phyloP scores from a whole-genome alignment of 23 red algal species.

The Gracilaria vermiculophylla region DNA sequence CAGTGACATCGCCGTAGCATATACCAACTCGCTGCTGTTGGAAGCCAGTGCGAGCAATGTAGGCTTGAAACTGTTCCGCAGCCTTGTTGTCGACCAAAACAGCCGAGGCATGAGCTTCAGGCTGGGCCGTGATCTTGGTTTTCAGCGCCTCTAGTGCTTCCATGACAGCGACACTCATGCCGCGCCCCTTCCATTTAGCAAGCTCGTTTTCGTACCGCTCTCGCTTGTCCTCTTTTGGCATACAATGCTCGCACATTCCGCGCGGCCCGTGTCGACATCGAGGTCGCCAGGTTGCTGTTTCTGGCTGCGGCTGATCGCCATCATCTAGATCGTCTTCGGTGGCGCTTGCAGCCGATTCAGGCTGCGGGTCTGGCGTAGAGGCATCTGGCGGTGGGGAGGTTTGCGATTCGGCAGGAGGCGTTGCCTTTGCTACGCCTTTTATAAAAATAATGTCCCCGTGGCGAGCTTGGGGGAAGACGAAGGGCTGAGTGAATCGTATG shows the following conservation, averaged over 20 bases:
- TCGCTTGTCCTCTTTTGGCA: slow-evolving; percentile 84
- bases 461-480: slow-evolving; percentile 20
- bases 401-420: slow-evolving; percentile 1
- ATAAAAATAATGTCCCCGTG: slow-evolving; percentile 76
- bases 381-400: background rate
- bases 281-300: slow-evolving; percentile 3
- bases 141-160: slow-evolving; percentile 89
- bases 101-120: slow-evolving; percentile 43
- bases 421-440: slow-evolving; percentile 5
- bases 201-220: slow-evolving; percentile 65
- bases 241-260: slow-evolving; percentile 89
- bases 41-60: slow-evolving; percentile 67
- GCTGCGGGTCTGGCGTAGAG: background rate
- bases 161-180: slow-evolving; percentile 82
- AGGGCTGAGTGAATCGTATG: slow-evolving; percentile 32
- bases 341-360: background rate
- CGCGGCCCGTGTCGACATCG: slow-evolving; percentile 76
- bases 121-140: slow-evolving; percentile 67
- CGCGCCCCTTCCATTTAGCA: slow-evolving; percentile 57
- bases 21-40: slow-evolving; percentile 84
- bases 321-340: background rate
- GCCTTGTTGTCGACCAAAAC: slow-evolving; percentile 69
- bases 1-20: slow-evolving; percentile 66
- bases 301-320: background rate
- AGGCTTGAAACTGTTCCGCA: slow-evolving; percentile 77